Evolutionary conservation across 768 basidiomycete genomes (phyloP).

Genomic region (Leucosporidium creatinivorum): DNA sequence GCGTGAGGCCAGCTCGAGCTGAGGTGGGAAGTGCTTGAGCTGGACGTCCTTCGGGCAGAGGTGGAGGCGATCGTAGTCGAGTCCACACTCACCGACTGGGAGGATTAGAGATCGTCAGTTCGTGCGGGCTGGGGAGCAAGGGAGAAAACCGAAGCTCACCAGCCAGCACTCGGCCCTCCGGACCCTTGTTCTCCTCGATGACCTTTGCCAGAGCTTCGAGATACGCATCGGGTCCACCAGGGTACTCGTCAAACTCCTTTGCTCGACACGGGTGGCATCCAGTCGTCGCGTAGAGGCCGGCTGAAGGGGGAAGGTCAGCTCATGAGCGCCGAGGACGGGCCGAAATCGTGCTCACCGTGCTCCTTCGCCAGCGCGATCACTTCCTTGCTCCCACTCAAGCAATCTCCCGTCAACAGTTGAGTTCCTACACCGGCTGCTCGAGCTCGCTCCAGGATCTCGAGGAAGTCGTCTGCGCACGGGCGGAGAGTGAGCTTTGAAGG

Average conservation of each 20-base stretch:
- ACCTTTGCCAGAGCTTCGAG: constrained; percentile 54
- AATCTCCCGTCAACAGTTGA: constrained; percentile 71
- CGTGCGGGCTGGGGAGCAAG: too few species aligned
- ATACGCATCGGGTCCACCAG: constrained; percentile 57
- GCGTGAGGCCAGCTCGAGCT: constrained; percentile 61
- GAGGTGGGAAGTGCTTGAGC: constrained; percentile 51
- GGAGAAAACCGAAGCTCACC: neutral
- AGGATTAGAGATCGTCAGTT: constrained; percentile 16
- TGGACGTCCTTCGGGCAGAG: constrained; percentile 59
- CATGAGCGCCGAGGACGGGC: too few species aligned
- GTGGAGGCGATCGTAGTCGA: constrained; percentile 71
- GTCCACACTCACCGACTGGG: constrained; percentile 47
- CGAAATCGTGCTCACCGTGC: constrained; percentile 45
- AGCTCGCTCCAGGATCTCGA: constrained; percentile 54
- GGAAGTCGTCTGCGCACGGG: constrained; percentile 54
- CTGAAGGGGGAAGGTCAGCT: neutral
- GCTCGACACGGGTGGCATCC: constrained; percentile 76
- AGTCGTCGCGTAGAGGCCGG: constrained; percentile 63
- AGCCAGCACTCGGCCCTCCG: neutral
- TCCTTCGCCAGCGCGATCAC: constrained; percentile 58
- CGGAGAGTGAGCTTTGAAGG: neutral
- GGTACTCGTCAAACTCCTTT: constrained; percentile 56
- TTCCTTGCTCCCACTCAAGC: constrained; percentile 55
- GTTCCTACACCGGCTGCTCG: constrained; percentile 56
- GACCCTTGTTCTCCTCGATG: constrained; percentile 10